Base-by-base conservation (phyloP, 257 asterid species). In the Gynochthodes officinalis region DNA sequence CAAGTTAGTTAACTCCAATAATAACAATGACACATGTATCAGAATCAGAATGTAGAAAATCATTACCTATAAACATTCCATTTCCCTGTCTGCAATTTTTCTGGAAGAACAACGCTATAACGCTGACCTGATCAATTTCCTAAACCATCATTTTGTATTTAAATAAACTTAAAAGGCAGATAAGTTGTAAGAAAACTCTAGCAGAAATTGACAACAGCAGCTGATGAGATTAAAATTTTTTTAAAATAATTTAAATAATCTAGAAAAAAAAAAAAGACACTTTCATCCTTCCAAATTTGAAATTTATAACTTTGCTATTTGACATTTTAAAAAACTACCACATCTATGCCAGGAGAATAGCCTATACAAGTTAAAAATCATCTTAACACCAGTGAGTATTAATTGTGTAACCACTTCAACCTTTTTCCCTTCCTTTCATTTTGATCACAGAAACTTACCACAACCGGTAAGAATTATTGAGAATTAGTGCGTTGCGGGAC, bases 61-160 rank as follows among this genome's bases (percentile, higher is more conserved):
- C 37, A 69, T 64, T 12, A 94, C 99, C 99, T 94, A 85, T 94
- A 89, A 15, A 94, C 99, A 79, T 91, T 84, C 99, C 99, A 94
- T 82, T 94, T 91, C 62, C 98, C 99, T 2, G 93, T 85, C 62
- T 89, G 89, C 84, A 94, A 73, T 84, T 89, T 94, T 86, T 94
- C 99, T 5, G 99, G 99, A 77, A 94, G 97, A 73, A 87, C 93
- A 64, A 82, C 93, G 49, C 99, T 88, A 78, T 86, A 94, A 39
- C 90, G 63, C 74, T 94, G 85, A 75, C 86, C 99, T 94, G 89
- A 74, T 71, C 72, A 80, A 74, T 59, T 69, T 70, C 28, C 58
- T 68, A 76, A 69, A 25, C 33, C 32, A 77, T 59, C 72, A 72
- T 65, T 64, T 39, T 40, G 60, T 71, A 48, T 52, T 60, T 30